A percentile compares a stretch with the other conserved stretches of the same genome.
phyloP scores from a whole-genome alignment of 345 rosid species.

The Gossypium mustelinum region DNA sequence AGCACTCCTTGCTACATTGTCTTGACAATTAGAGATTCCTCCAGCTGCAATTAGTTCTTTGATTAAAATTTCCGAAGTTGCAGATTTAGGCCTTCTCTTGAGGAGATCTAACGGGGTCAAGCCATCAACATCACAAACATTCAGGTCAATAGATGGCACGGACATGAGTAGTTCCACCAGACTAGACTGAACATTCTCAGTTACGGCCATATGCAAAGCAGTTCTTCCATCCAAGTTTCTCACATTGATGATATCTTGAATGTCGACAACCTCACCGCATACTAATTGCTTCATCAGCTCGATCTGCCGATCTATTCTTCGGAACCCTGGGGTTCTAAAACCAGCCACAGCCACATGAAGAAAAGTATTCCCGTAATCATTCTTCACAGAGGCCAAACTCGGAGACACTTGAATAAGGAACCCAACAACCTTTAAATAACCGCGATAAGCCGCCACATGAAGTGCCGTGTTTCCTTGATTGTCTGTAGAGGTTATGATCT shows the following conservation, averaged over 20 bases:
- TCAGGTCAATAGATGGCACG: slow-evolving; percentile 49
- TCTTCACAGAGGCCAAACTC: slow-evolving; percentile 36
- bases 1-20: slow-evolving; percentile 32
- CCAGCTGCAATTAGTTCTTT: slow-evolving; percentile 81
- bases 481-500: slow-evolving; percentile 44
- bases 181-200: slow-evolving; percentile 50
- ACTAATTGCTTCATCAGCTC: slow-evolving; percentile 62
- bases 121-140: slow-evolving; percentile 57
- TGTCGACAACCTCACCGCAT: slow-evolving; percentile 33
- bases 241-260: slow-evolving; percentile 50
- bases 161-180: slow-evolving; percentile 71
- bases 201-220: slow-evolving; percentile 73
- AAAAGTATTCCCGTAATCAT: slow-evolving; percentile 69
- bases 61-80: slow-evolving; percentile 65
- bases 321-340: slow-evolving; percentile 69
- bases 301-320: slow-evolving; percentile 62
- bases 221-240: slow-evolving; percentile 72
- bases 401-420: slow-evolving; percentile 49
- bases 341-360: slow-evolving; percentile 86
- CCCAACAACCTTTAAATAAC: slow-evolving; percentile 54
- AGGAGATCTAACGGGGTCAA: slow-evolving; percentile 86
- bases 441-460: slow-evolving; percentile 79
- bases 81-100: slow-evolving; percentile 56
- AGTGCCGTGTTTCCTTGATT: slow-evolving; percentile 76
- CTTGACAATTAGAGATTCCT: slow-evolving; percentile 49